A percentile compares a stretch with the other conserved stretches of the same genome.
phyloP scores from a whole-genome alignment of 176 grass and related monocot genomes.

The Ensete glaucum region DNA sequence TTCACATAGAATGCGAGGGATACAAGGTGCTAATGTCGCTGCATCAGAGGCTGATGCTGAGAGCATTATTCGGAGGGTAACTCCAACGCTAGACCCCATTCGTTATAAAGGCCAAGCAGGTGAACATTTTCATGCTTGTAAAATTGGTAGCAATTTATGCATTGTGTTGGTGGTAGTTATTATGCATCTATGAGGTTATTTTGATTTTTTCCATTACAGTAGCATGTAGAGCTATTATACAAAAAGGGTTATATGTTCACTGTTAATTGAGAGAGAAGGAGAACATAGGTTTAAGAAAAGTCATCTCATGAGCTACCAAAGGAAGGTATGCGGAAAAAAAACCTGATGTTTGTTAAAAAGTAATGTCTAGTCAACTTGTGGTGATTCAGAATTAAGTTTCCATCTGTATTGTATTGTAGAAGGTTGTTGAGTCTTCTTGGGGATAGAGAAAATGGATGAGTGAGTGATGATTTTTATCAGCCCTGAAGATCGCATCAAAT shows the following conservation, averaged over 20 bases:
- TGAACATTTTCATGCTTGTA: conserved; percentile 1
- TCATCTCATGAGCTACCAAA: neutral
- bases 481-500: no score
- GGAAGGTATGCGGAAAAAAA: neutral
- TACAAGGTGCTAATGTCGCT: neutral
- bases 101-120: conserved; percentile 88
- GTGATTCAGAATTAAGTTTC: no score
- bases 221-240: neutral
- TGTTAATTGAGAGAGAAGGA: neutral
- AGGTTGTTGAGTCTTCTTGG: no score
- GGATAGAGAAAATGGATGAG: no score
- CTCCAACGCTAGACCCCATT: conserved; percentile 49
- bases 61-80: conserved; percentile 57
- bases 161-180: neutral
- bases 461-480: no score
- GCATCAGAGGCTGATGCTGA: conserved; percentile 62
- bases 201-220: neutral
- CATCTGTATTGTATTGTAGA: no score
- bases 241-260: neutral
- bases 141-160: neutral
- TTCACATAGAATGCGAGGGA: conserved; percentile 27
- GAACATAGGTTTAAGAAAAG: neutral
- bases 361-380: neutral
- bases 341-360: neutral
- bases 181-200: neutral